Conservation (phyloP, 1,139 yeast species). For the Yarrowia galli region DNA sequence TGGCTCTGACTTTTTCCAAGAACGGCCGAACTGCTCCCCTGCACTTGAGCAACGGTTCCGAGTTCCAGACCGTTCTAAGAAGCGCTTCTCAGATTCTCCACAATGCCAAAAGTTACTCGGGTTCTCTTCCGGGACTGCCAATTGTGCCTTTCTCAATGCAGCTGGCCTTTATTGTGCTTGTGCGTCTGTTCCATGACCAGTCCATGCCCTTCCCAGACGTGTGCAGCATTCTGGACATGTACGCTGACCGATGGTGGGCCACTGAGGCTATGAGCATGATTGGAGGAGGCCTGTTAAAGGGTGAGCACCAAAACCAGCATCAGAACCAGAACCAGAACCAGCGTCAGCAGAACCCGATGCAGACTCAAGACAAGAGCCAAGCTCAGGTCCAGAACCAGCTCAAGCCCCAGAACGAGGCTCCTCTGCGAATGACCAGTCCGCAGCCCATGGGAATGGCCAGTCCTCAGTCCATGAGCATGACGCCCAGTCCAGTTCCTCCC, state of each 20-base stretch:
- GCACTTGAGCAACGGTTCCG: neutral
- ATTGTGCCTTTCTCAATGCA: conserved; percentile 25
- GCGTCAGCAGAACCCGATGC: neutral
- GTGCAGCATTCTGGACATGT: conserved; percentile 19
- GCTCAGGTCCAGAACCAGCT: neutral
- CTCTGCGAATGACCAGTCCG: neutral
- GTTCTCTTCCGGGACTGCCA: conserved; percentile 22
- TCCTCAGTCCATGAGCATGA: conserved; percentile 8
- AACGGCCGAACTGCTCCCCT: conserved; percentile 13
- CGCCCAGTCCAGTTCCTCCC: conserved; percentile 10
- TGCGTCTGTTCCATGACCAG: conserved; percentile 20
- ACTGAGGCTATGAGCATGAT: conserved; percentile 38
- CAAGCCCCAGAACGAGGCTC: too few species aligned
- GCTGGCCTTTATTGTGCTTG: conserved; percentile 32
- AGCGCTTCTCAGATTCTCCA: conserved; percentile 29
- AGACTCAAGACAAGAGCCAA: neutral
- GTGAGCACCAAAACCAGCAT: neutral
- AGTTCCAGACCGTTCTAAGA: conserved; percentile 13
- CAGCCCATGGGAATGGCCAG: conserved; percentile 5
- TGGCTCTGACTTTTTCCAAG: conserved; percentile 31
- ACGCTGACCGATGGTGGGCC: conserved; percentile 38
- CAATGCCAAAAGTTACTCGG: neutral
- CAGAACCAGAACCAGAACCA: neutral
- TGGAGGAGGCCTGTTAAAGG: conserved; percentile 18
- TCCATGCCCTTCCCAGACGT: conserved; percentile 27